Percentiles rank a stretch among this genome's conserved stretches.
phyloP scores from a whole-genome alignment of 805 yeast genomes.

The Nakazawaea molendinolei region DNA sequence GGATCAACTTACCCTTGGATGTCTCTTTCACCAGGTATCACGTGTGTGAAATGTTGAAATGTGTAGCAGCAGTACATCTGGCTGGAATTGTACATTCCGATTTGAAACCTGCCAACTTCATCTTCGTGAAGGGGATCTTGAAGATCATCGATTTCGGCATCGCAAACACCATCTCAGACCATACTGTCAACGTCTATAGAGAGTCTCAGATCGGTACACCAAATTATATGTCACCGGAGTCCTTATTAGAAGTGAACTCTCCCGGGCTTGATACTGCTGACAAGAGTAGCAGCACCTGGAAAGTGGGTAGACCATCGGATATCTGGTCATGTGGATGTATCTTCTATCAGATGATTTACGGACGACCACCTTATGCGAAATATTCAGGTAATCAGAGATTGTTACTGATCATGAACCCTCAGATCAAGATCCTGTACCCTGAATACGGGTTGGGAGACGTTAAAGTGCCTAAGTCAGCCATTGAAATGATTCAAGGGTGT shows the following conservation, averaged over 20 bases:
- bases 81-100: conserved; percentile 63
- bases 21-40: conserved; percentile 74
- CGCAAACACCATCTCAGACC: conserved; percentile 90
- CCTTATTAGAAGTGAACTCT: conserved; percentile 58
- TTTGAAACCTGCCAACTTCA: conserved; percentile 59
- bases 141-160: conserved; percentile 94
- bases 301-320: conserved; percentile 91
- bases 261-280: conserved; percentile 13
- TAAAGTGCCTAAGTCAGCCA: conserved; percentile 59
- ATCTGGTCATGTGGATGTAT: conserved; percentile 98
- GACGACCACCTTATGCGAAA: conserved; percentile 82
- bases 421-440: conserved; percentile 63
- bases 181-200: conserved; percentile 83
- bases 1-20: conserved; percentile 48
- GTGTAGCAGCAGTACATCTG: conserved; percentile 83
- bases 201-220: conserved; percentile 94
- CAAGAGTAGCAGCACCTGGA: conserved; percentile 40
- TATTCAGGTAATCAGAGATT: conserved; percentile 72
- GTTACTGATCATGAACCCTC: conserved; percentile 82
- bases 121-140: conserved; percentile 74
- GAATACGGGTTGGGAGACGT: conserved; percentile 52
- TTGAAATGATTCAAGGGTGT: conserved; percentile 69
- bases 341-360: conserved; percentile 91
- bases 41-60: conserved; percentile 68
- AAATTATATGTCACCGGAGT: conserved; percentile 97